phyloP scores from a whole-genome alignment of 1,284 basidiomycete species.

The Pyrrhoderma lamaoense region DNA sequence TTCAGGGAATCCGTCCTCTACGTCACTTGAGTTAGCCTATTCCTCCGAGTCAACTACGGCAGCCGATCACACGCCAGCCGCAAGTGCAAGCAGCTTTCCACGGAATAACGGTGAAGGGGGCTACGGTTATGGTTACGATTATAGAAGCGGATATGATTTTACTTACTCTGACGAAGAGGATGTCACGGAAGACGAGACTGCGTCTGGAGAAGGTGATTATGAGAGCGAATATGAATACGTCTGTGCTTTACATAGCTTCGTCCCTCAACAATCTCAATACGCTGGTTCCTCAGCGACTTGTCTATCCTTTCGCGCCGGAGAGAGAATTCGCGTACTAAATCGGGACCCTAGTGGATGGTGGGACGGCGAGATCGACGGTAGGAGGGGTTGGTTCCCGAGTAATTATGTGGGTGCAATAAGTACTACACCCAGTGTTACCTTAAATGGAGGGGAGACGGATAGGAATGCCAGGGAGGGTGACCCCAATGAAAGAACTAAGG shows the following conservation, averaged over 20 bases:
- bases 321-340: conserved; percentile 86
- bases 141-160: background rate
- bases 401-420: conserved; percentile 62
- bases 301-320: conserved; percentile 82
- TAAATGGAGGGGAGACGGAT: conserved; percentile 40
- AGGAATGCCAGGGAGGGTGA: background rate
- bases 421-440: conserved; percentile 39
- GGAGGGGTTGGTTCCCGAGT: conserved; percentile 98
- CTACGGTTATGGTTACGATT: background rate
- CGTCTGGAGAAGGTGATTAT: conserved; percentile 28
- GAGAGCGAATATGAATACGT: conserved; percentile 40
- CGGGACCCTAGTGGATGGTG: conserved; percentile 93
- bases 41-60: conserved; percentile 1
- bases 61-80: background rate
- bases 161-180: conserved; percentile 13
- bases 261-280: conserved; percentile 46
- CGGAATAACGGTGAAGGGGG: too few relatives aligned
- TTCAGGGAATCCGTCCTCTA: conserved; percentile 47
- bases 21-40: conserved; percentile 36
- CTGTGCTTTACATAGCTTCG: conserved; percentile 83
- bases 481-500: too few relatives aligned
- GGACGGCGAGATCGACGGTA: conserved; percentile 88
- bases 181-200: background rate
- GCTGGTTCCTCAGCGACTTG: conserved; percentile 55
- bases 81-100: conserved; percentile 1